Percentiles rank a stretch among this genome's conserved stretches.
Evolutionary conservation across 2,329 filamentous ascomycete genomes (phyloP).

Genomic region (Tolypocladium amazonense): DNA sequence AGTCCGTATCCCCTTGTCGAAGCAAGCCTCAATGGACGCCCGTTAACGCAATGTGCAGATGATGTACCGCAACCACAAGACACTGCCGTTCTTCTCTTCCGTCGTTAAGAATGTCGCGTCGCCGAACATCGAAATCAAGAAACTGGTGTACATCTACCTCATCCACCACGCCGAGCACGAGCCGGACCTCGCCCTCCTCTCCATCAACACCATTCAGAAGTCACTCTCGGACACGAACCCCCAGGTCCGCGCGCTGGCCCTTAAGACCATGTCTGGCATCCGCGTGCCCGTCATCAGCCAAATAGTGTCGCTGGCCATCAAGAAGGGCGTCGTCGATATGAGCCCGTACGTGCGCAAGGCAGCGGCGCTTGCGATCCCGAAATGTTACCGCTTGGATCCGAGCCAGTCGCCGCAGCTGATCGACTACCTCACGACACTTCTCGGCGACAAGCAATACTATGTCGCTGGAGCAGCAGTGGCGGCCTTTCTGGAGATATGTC

Average conservation of each 20-base stretch:
- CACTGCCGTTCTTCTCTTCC: conserved; percentile 88
- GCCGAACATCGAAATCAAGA: conserved; percentile 89
- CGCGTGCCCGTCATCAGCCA: conserved; percentile 96
- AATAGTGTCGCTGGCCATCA: conserved; percentile 92
- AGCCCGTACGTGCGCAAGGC: conserved; percentile 87
- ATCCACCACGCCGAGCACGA: conserved; percentile 94
- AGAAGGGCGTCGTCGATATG: conserved; percentile 88
- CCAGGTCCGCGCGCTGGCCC: conserved; percentile 78
- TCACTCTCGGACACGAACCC: conserved; percentile 88
- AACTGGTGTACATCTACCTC: conserved; percentile 96
- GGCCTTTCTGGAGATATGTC: conserved; percentile 82
- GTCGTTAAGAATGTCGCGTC: conserved; percentile 97
- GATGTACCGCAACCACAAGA: conserved; percentile 88
- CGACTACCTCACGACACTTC: conserved; percentile 66
- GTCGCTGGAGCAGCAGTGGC: conserved; percentile 90
- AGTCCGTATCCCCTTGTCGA: conserved; percentile 38
- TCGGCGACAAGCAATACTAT: conserved; percentile 90
- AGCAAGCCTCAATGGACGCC: neutral
- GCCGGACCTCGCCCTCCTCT: conserved; percentile 86
- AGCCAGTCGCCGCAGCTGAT: conserved; percentile 74
- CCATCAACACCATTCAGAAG: conserved; percentile 98
- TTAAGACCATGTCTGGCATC: conserved; percentile 96
- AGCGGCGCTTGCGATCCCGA: conserved; percentile 86
- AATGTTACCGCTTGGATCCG: conserved; percentile 87
- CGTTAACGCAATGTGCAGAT: conserved; percentile 44